Conservation (phyloP, 495 filamentous ascomycete species). For the Amphirosellinia nigrospora region DNA sequence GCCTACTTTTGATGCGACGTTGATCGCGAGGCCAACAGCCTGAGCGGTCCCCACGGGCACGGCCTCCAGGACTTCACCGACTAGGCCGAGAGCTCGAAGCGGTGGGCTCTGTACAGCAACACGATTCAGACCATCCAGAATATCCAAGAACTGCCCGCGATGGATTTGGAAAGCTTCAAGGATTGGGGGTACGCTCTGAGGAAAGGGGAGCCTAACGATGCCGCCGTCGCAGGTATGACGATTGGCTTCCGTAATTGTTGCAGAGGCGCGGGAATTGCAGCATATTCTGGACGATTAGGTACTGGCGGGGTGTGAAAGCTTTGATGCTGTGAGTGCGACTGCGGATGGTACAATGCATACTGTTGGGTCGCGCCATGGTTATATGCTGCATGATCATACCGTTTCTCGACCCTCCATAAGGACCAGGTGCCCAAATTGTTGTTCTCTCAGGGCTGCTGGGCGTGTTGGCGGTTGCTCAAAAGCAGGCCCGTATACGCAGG, state of each 20-base stretch:
- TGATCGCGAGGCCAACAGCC: not conserved
- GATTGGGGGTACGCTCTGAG: conserved; percentile 15
- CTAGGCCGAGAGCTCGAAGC: conserved; percentile 6
- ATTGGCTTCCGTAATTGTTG: conserved; percentile 1
- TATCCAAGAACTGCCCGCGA: not conserved
- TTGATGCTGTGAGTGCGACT: not conserved
- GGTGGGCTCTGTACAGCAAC: conserved; percentile 17
- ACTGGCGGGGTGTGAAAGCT: not conserved
- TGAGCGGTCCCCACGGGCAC: conserved; percentile 3
- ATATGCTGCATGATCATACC: not conserved
- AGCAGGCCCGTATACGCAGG: not conserved
- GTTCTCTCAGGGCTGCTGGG: not conserved
- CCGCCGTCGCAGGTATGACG: conserved; percentile 2
- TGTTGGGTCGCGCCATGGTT: not conserved
- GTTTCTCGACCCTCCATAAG: not conserved
- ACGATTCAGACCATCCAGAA: conserved; percentile 12
- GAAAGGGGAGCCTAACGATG: conserved; percentile 11
- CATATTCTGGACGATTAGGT: not conserved
- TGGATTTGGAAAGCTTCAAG: conserved; percentile 9
- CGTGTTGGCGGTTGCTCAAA: not conserved
- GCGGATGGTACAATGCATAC: not conserved
- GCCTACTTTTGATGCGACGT: not conserved
- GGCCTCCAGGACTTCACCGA: not conserved
- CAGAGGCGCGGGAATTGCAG: not conserved
- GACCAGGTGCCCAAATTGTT: not conserved